phyloP scores from a whole-genome alignment of 352 stramenopile genomes.

The Phytophthora brassicae region DNA sequence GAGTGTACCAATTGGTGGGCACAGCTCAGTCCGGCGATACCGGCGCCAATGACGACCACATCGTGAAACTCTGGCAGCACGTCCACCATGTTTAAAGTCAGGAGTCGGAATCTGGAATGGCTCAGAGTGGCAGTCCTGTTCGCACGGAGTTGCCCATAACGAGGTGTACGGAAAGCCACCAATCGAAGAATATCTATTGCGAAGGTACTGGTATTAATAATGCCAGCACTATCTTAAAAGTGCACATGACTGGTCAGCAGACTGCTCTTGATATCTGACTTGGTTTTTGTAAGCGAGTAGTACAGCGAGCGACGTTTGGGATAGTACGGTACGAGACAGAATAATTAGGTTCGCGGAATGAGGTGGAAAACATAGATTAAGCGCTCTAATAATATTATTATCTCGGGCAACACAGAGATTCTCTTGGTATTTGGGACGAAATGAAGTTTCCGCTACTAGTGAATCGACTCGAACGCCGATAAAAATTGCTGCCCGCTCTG shows the following conservation, averaged over 20 bases:
- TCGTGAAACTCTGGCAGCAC: constrained; percentile 45
- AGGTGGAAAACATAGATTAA: too few species aligned
- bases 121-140: constrained; percentile 1
- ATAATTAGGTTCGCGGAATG: too few species aligned
- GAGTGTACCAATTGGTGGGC: constrained; percentile 59
- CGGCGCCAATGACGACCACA: constrained; percentile 72
- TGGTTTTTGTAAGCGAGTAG: constrained; percentile 11
- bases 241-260: constrained; percentile 41
- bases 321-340: constrained; percentile 19
- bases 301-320: constrained; percentile 1
- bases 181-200: constrained; percentile 25
- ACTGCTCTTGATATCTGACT: too few species aligned
- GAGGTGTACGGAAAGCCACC: constrained; percentile 16
- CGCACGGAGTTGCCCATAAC: background rate
- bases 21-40: constrained; percentile 66
- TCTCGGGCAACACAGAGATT: too few species aligned
- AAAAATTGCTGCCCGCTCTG: too few species aligned
- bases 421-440: too few species aligned
- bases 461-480: too few species aligned
- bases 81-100: constrained; percentile 10
- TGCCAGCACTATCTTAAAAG: too few species aligned
- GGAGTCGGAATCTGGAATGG: constrained; percentile 19
- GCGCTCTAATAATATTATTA: too few species aligned
- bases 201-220: too few species aligned
- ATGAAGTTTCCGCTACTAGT: too few species aligned